Evolutionary conservation across 257 asterid genomes (phyloP).

Genomic region (Forsythia suspensa): DNA sequence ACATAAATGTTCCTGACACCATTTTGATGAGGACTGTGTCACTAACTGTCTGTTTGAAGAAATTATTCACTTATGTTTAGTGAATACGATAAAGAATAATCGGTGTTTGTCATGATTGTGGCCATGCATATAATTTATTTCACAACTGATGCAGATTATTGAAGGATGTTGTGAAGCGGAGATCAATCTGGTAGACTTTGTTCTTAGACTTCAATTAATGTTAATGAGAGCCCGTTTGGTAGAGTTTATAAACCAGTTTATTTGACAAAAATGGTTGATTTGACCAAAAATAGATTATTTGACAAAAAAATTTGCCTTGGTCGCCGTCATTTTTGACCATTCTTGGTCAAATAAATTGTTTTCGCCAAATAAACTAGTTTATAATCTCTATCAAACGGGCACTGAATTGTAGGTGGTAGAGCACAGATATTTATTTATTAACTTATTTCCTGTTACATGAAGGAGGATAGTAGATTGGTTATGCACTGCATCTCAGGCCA

Average conservation of each 20-base stretch:
- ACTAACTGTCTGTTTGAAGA: slow-evolving; percentile 18
- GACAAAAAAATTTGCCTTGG: no score
- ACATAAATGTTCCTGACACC: neutral
- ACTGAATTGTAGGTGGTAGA: slow-evolving; percentile 17
- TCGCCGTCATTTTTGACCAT: no score
- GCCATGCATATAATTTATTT: slow-evolving; percentile 2
- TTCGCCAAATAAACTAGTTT: no score
- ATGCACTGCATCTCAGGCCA: slow-evolving; percentile 83
- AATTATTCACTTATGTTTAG: neutral
- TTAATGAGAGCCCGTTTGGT: no score
- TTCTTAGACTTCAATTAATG: slow-evolving; percentile 11
- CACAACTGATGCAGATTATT: slow-evolving; percentile 56
- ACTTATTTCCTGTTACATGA: slow-evolving; percentile 29
- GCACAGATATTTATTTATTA: slow-evolving; percentile 10
- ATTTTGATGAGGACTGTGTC: slow-evolving; percentile 6
- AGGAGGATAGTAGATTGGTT: slow-evolving; percentile 79
- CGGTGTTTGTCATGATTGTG: neutral
- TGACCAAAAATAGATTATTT: no score
- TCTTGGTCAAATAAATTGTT: no score
- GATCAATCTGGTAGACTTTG: slow-evolving; percentile 58
- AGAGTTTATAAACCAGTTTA: no score
- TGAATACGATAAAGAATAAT: neutral
- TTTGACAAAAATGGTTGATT: no score
- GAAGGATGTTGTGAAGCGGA: slow-evolving; percentile 78
- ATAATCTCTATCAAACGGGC: no score